phyloP scores from a whole-genome alignment of 169 alveolate genomes.

The Cryptosporidium canis region DNA sequence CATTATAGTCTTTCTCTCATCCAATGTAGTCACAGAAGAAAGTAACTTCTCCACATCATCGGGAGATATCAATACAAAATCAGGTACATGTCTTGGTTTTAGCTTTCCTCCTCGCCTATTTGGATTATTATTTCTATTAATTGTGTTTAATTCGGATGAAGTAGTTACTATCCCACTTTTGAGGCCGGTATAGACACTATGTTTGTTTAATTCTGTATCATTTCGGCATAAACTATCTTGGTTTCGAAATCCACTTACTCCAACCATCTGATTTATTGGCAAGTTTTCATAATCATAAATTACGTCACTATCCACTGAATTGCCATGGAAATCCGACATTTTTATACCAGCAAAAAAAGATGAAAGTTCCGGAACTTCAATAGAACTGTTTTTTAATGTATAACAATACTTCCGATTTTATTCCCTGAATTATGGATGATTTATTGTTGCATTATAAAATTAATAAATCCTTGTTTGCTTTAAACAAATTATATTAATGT shows the following conservation, averaged over 20 bases:
- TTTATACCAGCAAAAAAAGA: neutral
- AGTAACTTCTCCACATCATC: conserved; percentile 52
- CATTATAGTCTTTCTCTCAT: conserved; percentile 46
- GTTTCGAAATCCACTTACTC: conserved; percentile 6
- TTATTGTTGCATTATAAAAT: neutral
- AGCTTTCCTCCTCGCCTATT: conserved; percentile 62
- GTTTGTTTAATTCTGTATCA: neutral
- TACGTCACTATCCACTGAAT: conserved; percentile 30
- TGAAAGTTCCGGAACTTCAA: neutral
- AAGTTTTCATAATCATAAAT: conserved; percentile 47
- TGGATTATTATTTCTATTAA: neutral
- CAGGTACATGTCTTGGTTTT: conserved; percentile 72
- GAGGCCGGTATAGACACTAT: neutral
- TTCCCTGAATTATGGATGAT: neutral
- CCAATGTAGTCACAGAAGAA: conserved; percentile 39
- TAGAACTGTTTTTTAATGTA: neutral
- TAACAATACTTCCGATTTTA: neutral
- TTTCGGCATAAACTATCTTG: neutral
- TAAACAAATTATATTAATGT: neutral
- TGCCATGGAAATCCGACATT: conserved; percentile 26
- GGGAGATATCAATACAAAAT: conserved; percentile 64
- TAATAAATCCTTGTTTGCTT: neutral
- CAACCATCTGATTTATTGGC: conserved; percentile 9
- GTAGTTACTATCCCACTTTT: conserved; percentile 16
- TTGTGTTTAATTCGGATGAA: neutral